A percentile compares a stretch with the other conserved stretches of the same genome.
phyloP scores from a whole-genome alignment of 1,284 basidiomycete species.

The Pulveroboletus sp. region DNA sequence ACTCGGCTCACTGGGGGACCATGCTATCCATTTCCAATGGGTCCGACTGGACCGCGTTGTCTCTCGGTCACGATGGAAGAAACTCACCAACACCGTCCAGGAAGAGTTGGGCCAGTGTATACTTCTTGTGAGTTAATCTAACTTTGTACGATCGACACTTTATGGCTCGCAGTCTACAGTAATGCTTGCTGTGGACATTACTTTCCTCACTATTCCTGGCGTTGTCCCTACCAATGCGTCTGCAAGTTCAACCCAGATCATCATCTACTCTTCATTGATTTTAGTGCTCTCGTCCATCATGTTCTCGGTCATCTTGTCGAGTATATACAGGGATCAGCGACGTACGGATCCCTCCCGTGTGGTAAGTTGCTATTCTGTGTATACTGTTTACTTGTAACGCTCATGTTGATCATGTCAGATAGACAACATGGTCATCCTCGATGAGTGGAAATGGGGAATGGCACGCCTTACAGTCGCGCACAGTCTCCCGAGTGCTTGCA shows the following conservation, averaged over 20 bases:
- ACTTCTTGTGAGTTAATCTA: constrained; percentile 40
- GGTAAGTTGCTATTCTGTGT: constrained; percentile 6
- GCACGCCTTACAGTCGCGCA: constrained; percentile 10
- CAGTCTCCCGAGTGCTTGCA: constrained; percentile 12
- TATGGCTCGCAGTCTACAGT: constrained; percentile 20
- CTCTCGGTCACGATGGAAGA: constrained; percentile 24
- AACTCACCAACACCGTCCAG: constrained; percentile 41
- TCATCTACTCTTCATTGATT: constrained; percentile 18
- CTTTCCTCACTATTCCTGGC: constrained; percentile 18
- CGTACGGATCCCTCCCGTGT: constrained; percentile 4
- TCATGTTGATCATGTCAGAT: neutral
- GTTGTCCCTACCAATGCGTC: neutral
- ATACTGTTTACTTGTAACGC: too few relatives aligned
- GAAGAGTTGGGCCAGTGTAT: constrained; percentile 50
- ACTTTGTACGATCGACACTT: neutral
- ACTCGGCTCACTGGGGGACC: constrained; percentile 12
- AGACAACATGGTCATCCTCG: constrained; percentile 1
- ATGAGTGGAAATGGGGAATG: constrained; percentile 8
- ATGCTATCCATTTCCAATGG: constrained; percentile 13
- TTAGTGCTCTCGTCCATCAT: constrained; percentile 13
- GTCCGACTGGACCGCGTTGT: constrained; percentile 24
- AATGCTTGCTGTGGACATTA: constrained; percentile 18
- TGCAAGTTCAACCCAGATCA: constrained; percentile 2
- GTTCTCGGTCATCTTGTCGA: constrained; percentile 16
- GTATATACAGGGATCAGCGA: constrained; percentile 16